Percentiles rank a stretch among this genome's conserved stretches.
Conservation (phyloP, 768 basidiomycete species). For the Imleria badia region DNA sequence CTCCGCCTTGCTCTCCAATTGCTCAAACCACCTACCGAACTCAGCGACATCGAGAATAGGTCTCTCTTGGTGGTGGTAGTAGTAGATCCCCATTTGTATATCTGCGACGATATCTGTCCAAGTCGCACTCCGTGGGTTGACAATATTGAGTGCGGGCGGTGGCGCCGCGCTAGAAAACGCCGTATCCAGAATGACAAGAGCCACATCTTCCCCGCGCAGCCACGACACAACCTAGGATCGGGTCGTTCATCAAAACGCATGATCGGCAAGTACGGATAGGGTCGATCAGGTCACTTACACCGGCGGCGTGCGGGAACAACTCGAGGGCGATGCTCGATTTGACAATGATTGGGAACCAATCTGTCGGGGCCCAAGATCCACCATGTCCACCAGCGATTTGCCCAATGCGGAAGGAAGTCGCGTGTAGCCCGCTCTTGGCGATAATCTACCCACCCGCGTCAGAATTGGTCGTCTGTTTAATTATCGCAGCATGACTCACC, state of each 20-base stretch:
- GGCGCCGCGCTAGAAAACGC: slow-evolving; percentile 17
- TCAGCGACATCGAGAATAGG: slow-evolving; percentile 31
- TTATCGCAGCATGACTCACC: slow-evolving; percentile 16
- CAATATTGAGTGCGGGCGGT: slow-evolving; percentile 34
- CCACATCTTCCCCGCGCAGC: slow-evolving; percentile 43
- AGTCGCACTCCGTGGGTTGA: slow-evolving; percentile 37
- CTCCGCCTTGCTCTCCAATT: slow-evolving; percentile 23
- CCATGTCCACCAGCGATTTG: slow-evolving; percentile 42
- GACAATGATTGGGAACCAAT: slow-evolving; percentile 49
- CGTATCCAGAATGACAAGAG: slow-evolving; percentile 32
- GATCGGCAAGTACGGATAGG: neutral
- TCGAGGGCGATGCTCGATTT: slow-evolving; percentile 33
- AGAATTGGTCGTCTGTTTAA: neutral
- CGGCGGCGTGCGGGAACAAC: slow-evolving; percentile 27
- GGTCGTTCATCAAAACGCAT: neutral
- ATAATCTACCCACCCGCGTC: slow-evolving; percentile 31
- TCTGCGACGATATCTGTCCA: slow-evolving; percentile 33
- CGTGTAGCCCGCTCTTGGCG: slow-evolving; percentile 36
- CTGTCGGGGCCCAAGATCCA: slow-evolving; percentile 44
- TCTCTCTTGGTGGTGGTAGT: slow-evolving; percentile 10
- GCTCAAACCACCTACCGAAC: slow-evolving; percentile 35
- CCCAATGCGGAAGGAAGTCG: slow-evolving; percentile 43
- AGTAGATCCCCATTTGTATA: slow-evolving; percentile 16
- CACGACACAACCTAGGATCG: slow-evolving; percentile 38
- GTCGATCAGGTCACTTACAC: slow-evolving; percentile 28